Conservation (phyloP, 225 moss, liverwort and hornwort genomes). For the Antitrichia curtipendula region DNA sequence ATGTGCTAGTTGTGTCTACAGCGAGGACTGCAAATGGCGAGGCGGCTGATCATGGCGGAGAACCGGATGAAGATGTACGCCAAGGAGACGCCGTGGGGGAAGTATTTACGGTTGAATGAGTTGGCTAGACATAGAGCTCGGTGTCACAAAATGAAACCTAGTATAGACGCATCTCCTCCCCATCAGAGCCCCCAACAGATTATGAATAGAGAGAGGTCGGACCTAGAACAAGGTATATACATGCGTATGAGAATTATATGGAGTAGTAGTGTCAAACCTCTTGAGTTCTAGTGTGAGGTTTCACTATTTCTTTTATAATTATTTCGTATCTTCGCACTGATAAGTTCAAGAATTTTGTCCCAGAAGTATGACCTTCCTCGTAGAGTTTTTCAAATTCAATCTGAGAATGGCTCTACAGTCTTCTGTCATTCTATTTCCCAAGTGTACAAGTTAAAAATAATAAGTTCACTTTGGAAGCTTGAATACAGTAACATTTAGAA, state of each 20-base stretch:
- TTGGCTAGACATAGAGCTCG: slow-evolving; percentile 16
- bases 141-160: slow-evolving; percentile 15
- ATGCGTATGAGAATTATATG: background rate
- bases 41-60: slow-evolving; percentile 4
- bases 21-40: background rate
- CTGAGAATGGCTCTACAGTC: background rate
- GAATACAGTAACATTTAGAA: background rate
- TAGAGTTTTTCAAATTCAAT: background rate
- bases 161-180: slow-evolving; percentile 6
- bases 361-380: too few species aligned
- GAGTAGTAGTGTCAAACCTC: background rate
- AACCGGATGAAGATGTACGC: slow-evolving; percentile 17
- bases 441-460: background rate
- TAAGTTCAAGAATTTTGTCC: background rate
- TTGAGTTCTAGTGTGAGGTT: background rate
- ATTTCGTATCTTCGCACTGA: background rate
- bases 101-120: slow-evolving; percentile 20
- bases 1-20: background rate
- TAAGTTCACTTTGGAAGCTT: background rate
- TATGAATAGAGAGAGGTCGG: slow-evolving; percentile 13
- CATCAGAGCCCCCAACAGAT: background rate
- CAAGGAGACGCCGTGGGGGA: slow-evolving; percentile 33
- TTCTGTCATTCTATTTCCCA: background rate
- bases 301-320: too few species aligned
- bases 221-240: slow-evolving; percentile 21